These are phyloP conservation scores for Heritiera littoralis DNA, from an alignment of 345 rosid species.

Conservation along the genomic window DNA sequence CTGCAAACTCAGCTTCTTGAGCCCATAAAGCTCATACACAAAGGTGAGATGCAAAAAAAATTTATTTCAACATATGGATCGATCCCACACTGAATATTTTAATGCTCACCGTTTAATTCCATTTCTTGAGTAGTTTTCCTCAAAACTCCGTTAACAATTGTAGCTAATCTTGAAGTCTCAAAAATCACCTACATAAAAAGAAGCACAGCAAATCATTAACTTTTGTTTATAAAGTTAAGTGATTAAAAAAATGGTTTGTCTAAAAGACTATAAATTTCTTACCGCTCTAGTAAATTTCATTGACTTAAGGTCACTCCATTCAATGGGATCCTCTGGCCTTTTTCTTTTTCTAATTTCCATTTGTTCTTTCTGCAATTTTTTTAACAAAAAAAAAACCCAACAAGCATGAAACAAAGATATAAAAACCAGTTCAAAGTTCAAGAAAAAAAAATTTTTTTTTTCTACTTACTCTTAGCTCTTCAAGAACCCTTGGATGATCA, in stretches of 20 bases:
- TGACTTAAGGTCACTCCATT: constrained; percentile 66
- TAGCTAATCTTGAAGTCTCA: constrained; percentile 80
- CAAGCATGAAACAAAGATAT: neutral
- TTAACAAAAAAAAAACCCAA: constrained; percentile 12
- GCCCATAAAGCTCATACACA: constrained; percentile 29
- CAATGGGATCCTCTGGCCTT: constrained; percentile 65
- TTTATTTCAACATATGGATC: neutral
- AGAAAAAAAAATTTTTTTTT: neutral
- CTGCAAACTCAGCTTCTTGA: constrained; percentile 32
- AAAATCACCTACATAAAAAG: constrained; percentile 57
- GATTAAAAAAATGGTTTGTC: neutral
- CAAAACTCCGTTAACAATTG: constrained; percentile 78
- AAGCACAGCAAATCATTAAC: constrained; percentile 19
- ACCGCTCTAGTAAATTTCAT: constrained; percentile 93
- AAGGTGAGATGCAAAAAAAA: neutral
- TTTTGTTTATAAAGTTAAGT: neutral
- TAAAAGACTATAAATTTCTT: constrained; percentile 27
- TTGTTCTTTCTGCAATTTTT: constrained; percentile 64
- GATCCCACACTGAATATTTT: constrained; percentile 13
- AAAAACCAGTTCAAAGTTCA: neutral
- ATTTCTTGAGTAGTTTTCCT: constrained; percentile 77
- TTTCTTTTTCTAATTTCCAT: constrained; percentile 59
- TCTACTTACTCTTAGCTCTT: constrained; percentile 62
- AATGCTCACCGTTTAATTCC: constrained; percentile 67
- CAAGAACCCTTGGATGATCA: constrained; percentile 70